A percentile compares a stretch with the other conserved stretches of the same genome.
These are phyloP conservation scores for Diutina ranongensis DNA, from an alignment of 1,139 yeast species.

Conservation along the genomic window DNA sequence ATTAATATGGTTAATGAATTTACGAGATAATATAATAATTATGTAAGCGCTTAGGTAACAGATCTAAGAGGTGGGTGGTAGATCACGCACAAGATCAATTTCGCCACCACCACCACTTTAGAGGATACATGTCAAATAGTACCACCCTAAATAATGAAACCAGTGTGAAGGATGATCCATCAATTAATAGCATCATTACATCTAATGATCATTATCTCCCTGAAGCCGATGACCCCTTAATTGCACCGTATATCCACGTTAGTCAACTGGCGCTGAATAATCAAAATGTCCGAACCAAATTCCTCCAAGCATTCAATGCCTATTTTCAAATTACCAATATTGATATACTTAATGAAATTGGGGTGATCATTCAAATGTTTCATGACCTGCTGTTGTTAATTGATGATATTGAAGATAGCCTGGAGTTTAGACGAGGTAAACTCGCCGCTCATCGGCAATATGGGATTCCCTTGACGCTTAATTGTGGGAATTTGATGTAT, in stretches of 20 bases:
- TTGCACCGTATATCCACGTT: background rate
- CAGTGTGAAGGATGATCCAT: background rate
- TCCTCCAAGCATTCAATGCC: conserved; percentile 3
- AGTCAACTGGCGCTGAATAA: conserved; percentile 1
- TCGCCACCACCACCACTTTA: no score
- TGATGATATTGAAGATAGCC: conserved; percentile 81
- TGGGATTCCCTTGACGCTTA: conserved; percentile 72
- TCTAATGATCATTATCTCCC: background rate
- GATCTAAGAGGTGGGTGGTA: no score
- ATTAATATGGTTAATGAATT: background rate
- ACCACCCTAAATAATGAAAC: no score
- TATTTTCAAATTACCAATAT: no score
- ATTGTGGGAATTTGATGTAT: conserved; percentile 74
- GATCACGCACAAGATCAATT: no score
- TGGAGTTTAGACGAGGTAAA: conserved; percentile 57
- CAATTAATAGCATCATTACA: no score
- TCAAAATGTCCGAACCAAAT: background rate
- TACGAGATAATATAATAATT: no score
- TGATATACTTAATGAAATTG: conserved; percentile 9
- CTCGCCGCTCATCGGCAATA: conserved; percentile 69
- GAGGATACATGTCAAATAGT: no score
- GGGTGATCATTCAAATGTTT: conserved; percentile 37
- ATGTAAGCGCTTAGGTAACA: no score
- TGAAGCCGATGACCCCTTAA: background rate
- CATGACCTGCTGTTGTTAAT: conserved; percentile 56